Percentiles rank a stretch among this genome's conserved stretches.
These are phyloP conservation scores for Typha latifolia DNA, from an alignment of 176 grass and related monocot species.

Conservation along the genomic window DNA sequence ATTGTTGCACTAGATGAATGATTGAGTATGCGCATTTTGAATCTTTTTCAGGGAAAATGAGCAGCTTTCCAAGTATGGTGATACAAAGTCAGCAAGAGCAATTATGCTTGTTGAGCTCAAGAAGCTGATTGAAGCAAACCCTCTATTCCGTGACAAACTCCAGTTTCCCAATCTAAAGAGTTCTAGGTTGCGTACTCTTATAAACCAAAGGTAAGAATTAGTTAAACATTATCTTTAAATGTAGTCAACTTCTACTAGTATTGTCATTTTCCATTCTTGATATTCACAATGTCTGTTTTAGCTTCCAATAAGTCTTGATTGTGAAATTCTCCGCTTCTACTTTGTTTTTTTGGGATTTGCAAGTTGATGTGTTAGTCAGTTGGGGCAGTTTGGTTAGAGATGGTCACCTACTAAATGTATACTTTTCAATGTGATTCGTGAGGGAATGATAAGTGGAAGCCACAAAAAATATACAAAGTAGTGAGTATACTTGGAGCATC, in stretches of 20 bases:
- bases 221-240: neutral
- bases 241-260: neutral
- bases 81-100: conserved; percentile 21
- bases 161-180: conserved; percentile 13
- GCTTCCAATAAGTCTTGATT: neutral
- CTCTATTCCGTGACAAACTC: conserved; percentile 19
- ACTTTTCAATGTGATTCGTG: no score
- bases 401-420: no score
- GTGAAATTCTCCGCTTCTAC: neutral
- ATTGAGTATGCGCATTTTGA: neutral
- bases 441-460: no score
- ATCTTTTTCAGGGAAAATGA: conserved; percentile 12
- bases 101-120: conserved; percentile 24
- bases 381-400: no score
- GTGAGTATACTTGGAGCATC: no score
- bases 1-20: conserved; percentile 1
- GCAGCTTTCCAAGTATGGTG: conserved; percentile 21
- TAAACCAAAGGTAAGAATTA: conserved; percentile 14
- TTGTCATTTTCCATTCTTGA: neutral
- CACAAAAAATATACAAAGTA: no score
- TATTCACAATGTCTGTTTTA: no score
- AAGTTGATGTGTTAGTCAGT: neutral
- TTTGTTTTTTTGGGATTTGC: neutral
- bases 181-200: conserved; percentile 18
- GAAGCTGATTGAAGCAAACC: conserved; percentile 26